Evolutionary conservation across 208 protist species (phyloP), one percentile per base, ranked within the genome.

Genomic region (Acanthamoeba lenticulata): DNA sequence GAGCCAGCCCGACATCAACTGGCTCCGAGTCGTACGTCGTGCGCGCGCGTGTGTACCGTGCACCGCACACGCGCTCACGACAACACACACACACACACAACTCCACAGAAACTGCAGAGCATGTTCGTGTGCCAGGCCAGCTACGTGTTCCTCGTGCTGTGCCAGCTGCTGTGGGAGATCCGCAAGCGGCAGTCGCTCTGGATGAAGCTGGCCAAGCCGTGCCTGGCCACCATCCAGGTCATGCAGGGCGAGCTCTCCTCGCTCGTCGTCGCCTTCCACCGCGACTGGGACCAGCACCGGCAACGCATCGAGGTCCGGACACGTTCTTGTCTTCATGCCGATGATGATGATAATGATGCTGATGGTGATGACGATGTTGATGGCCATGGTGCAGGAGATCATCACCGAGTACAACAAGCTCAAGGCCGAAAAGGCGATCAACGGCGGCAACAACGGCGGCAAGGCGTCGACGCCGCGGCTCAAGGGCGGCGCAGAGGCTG

Each of bases 331-430:
- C n/a, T n/a, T n/a, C n/a, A n/a, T n/a, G n/a, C n/a, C n/a, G n/a
- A n/a, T n/a, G n/a, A n/a, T n/a, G n/a, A n/a, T n/a, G n/a, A n/a
- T n/a, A n/a, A n/a, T n/a, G n/a, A n/a, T n/a, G n/a, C n/a, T n/a
- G n/a, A n/a, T n/a, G n/a, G n/a, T n/a, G n/a, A n/a, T n/a, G n/a
- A n/a, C n/a, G n/a, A n/a, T n/a, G n/a, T n/a, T n/a, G n/a, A 52
- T 24, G 52, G 15, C 11, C 52, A 21, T 60, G 2, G 52, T 62
- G 11, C 52, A 62, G 52, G 52, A 88, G 32, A 88, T 88, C n/a
- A 88, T 88, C 17, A 88, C 79, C 36, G 79, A 88, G 38, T 88
- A 88, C 38, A 88, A 88, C 79, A 88, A 88, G 47, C 42, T 88
- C 19, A 88, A 38, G 42, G 79, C 79, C 1, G 45, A 88, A 38